These are phyloP conservation scores for Geosiphon pyriformis DNA, from an alignment of 192 early-diverging fungal species.

Conservation along the genomic window DNA sequence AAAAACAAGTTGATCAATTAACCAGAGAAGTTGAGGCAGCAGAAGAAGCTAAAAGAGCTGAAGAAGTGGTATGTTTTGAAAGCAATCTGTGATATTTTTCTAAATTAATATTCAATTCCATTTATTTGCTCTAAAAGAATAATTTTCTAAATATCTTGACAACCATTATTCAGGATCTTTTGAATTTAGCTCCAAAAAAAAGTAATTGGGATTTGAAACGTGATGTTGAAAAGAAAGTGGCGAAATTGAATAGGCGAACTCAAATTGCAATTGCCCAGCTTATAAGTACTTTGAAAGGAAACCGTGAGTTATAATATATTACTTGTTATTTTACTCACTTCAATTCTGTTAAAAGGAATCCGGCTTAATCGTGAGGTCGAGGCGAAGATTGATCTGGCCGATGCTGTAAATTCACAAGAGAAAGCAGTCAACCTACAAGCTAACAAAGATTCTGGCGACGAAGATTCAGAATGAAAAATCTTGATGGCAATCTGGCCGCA, in stretches of 20 bases:
- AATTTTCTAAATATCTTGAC: no score
- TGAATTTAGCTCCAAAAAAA: slow-evolving; percentile 76
- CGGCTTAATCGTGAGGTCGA: slow-evolving; percentile 28
- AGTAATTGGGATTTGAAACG: slow-evolving; percentile 89
- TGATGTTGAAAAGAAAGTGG: slow-evolving; percentile 75
- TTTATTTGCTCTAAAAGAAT: not conserved
- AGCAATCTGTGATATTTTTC: slow-evolving; percentile 5
- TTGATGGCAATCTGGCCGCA: no score
- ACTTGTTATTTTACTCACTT: not conserved
- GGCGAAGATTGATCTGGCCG: slow-evolving; percentile 27
- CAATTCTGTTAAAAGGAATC: slow-evolving; percentile 17
- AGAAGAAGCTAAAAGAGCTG: slow-evolving; percentile 49
- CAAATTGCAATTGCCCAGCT: slow-evolving; percentile 67
- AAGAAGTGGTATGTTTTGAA: slow-evolving; percentile 52
- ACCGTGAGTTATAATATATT: not conserved
- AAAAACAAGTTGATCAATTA: slow-evolving; percentile 47
- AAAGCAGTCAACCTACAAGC: not conserved
- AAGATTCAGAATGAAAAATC: slow-evolving; percentile 14
- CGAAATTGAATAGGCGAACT: slow-evolving; percentile 65
- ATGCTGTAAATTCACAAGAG: slow-evolving; percentile 28
- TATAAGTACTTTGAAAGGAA: slow-evolving; percentile 52
- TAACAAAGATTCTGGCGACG: not conserved
- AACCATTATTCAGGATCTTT: slow-evolving; percentile 62
- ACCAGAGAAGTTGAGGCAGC: slow-evolving; percentile 44
- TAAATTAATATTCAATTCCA: not conserved